Evolutionary conservation across 164 flowering plant species (phyloP), one percentile per base, ranked within the genome.

Genomic region (Piper longum): DNA sequence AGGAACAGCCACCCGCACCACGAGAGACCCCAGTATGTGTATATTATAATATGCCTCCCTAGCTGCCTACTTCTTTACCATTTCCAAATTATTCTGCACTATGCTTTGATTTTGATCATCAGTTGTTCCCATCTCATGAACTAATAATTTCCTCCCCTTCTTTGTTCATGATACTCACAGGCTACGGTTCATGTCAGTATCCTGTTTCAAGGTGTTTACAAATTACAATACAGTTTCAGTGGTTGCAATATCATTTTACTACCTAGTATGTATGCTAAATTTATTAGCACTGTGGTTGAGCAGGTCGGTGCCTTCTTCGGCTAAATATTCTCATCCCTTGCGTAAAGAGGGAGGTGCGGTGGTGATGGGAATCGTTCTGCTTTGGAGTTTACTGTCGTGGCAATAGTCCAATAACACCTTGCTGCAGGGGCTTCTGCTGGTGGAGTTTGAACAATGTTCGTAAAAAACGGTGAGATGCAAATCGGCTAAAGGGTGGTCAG

Each of bases 1-100:
- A 41, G 98, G 98, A 56, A 79, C 97, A 0, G 91, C 89, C 9
- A 64, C 72, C 40, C 13, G 86, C 3, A 83, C 82, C 11, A 78
- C 72, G 39, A 63, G 54, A 4, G 60, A 92, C 68, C 98, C 98
- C 61, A 87, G 98, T 92, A 80, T 70, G 73, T 26, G 13, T 43
- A 7, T 14, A 41, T 4, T 43, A 60, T 41, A 16, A 60, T 58
- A 7, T 26, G 7, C 6, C 5, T 58, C 26, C 41, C 26, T 1
- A 48, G 4, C 17, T 2, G 19, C 16, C 16, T n/a, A 1, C 7
- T 18, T 12, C 18, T 16, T 42, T 41, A 2, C 43, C 2, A 26
- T 26, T 26, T 26, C 36, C 36, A 26, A 26, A 1, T 26, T 26
- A 26, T 26, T 26, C 55, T 19, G 16, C 56, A 54, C 4, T 4